Evolutionary conservation across 805 yeast genomes (phyloP).

Genomic region (Zygotorulaspora sp.): DNA sequence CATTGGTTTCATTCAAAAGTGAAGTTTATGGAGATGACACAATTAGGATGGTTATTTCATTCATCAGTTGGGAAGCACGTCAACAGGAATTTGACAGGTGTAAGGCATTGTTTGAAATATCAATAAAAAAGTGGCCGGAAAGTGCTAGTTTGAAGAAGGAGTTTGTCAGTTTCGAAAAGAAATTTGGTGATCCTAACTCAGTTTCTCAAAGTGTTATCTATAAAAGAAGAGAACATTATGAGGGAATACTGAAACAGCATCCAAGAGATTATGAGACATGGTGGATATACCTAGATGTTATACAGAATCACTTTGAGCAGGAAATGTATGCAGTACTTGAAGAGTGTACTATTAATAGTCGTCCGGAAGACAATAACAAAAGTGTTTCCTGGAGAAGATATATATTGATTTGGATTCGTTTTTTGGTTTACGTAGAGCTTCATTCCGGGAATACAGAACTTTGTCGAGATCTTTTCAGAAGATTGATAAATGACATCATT

Average conservation of each 20-base stretch:
- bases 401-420: slow-evolving; percentile 64
- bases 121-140: slow-evolving; percentile 44
- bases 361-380: slow-evolving; percentile 32
- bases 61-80: slow-evolving; percentile 70
- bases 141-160: slow-evolving; percentile 38
- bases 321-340: slow-evolving; percentile 16
- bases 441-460: slow-evolving; percentile 38
- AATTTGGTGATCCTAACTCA: slow-evolving; percentile 51
- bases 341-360: slow-evolving; percentile 17
- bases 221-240: slow-evolving; percentile 56
- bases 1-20: slow-evolving; percentile 33
- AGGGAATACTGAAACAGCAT: slow-evolving; percentile 40
- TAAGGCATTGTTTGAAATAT: slow-evolving; percentile 50
- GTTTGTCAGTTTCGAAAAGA: slow-evolving; percentile 59
- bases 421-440: slow-evolving; percentile 59
- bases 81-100: slow-evolving; percentile 61
- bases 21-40: slow-evolving; percentile 33
- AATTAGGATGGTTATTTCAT: slow-evolving; percentile 36
- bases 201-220: slow-evolving; percentile 49
- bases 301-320: slow-evolving; percentile 37
- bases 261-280: slow-evolving; percentile 70
- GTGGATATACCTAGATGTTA: slow-evolving; percentile 67
- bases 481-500: slow-evolving; percentile 41
- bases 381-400: slow-evolving; percentile 63
- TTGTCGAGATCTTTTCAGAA: slow-evolving; percentile 50